Percentiles rank a stretch among this genome's conserved stretches.
Evolutionary conservation across 352 stramenopile genomes (phyloP).

Genomic region (Achlya hypogyna): DNA sequence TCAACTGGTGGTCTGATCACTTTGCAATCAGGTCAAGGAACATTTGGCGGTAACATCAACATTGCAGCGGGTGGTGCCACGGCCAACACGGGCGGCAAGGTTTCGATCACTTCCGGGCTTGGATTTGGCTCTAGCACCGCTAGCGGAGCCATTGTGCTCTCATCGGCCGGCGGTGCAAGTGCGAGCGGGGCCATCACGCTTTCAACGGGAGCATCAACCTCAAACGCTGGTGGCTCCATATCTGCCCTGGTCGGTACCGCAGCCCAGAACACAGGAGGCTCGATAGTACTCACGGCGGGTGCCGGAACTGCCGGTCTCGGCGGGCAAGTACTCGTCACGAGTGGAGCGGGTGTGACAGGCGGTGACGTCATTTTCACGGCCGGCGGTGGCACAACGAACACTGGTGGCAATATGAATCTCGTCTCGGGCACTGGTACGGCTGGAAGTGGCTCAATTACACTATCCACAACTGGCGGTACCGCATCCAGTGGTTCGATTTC

Average conservation of each 20-base stretch:
- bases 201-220: slow-evolving; percentile 40
- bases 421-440: slow-evolving; percentile 34
- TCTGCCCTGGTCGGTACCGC: slow-evolving; percentile 44
- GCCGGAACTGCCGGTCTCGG: slow-evolving; percentile 24
- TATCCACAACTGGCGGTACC: slow-evolving; percentile 39
- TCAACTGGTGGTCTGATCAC: slow-evolving; percentile 2
- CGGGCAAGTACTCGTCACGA: slow-evolving; percentile 23
- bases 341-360: slow-evolving; percentile 31
- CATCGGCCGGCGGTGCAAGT: slow-evolving; percentile 7
- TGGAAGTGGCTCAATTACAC: slow-evolving; percentile 41
- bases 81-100: slow-evolving; percentile 3
- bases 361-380: slow-evolving; percentile 55
- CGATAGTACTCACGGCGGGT: slow-evolving; percentile 43
- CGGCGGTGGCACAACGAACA: slow-evolving; percentile 38
- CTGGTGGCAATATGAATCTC: slow-evolving; percentile 50
- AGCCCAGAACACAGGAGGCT: slow-evolving; percentile 41
- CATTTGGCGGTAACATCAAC: slow-evolving; percentile 11
- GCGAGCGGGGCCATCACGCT: slow-evolving; percentile 56
- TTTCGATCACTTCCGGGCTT: slow-evolving; percentile 4
- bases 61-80: slow-evolving; percentile 5
- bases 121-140: background rate
- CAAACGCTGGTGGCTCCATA: slow-evolving; percentile 53
- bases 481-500: slow-evolving; percentile 55
- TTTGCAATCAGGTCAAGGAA: slow-evolving; percentile 1
- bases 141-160: slow-evolving; percentile 7